Conservation (phyloP, 108 stramenopile species). For the Skeletonema potamos region DNA sequence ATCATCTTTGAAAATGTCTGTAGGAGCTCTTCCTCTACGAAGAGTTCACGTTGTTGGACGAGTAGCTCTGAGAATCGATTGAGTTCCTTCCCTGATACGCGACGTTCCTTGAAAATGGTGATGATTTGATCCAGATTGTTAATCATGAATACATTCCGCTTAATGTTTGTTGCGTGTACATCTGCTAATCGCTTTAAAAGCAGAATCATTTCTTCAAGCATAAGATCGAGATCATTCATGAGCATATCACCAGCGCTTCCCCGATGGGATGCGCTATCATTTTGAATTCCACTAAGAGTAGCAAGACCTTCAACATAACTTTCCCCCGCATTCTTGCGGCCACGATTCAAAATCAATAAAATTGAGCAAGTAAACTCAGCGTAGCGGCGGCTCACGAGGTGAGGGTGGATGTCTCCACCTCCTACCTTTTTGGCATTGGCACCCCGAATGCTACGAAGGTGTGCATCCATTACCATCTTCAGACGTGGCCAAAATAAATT, state of each 20-base stretch:
- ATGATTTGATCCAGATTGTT: constrained; percentile 96
- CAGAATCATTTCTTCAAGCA: constrained; percentile 73
- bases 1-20: constrained; percentile 93
- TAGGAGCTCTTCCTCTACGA: constrained; percentile 95
- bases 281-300: constrained; percentile 14
- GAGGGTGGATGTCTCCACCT: constrained; percentile 90
- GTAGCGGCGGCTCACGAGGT: constrained; percentile 94
- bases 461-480: constrained; percentile 92
- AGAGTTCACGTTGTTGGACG: constrained; percentile 88
- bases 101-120: constrained; percentile 91
- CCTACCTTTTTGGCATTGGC: constrained; percentile 88
- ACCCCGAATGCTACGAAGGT: constrained; percentile 83
- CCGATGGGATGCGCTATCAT: constrained; percentile 11
- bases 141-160: constrained; percentile 92
- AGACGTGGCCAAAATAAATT: constrained; percentile 96
- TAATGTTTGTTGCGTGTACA: constrained; percentile 81
- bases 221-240: constrained; percentile 71
- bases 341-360: constrained; percentile 83
- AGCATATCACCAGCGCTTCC: constrained; percentile 85
- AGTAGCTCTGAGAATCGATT: constrained; percentile 90
- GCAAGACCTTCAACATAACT: neutral
- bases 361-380: constrained; percentile 95
- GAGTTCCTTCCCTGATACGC: constrained; percentile 89
- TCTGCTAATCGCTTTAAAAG: constrained; percentile 85
- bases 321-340: constrained; percentile 40